Evolutionary conservation across 768 basidiomycete genomes (phyloP).

Genomic region (Hypholoma sublateritium): DNA sequence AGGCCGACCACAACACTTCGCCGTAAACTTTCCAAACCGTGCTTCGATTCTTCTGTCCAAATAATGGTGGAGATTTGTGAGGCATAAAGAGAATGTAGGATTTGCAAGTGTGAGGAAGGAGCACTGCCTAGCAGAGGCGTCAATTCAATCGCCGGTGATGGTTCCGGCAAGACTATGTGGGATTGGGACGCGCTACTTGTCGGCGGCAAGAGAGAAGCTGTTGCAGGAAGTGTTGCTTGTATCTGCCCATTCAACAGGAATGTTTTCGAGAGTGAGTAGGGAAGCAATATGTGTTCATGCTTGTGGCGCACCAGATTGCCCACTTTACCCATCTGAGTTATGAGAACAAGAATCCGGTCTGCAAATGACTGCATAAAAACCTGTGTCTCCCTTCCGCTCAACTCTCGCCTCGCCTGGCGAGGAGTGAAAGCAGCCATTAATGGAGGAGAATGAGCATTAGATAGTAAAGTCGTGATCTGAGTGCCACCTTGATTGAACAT

Average conservation of each 20-base stretch:
- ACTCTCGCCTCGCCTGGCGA: slow-evolving; percentile 47
- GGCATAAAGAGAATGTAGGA: slow-evolving; percentile 77
- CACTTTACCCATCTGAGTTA: slow-evolving; percentile 91
- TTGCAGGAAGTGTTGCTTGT: slow-evolving; percentile 74
- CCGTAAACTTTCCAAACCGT: slow-evolving; percentile 40
- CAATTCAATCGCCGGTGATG: slow-evolving; percentile 73
- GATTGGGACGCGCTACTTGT: slow-evolving; percentile 33
- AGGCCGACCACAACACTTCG: slow-evolving; percentile 75
- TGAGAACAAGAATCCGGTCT: slow-evolving; percentile 81
- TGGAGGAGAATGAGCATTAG: not conserved
- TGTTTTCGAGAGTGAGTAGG: not conserved
- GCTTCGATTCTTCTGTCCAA: slow-evolving; percentile 58
- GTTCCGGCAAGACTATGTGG: slow-evolving; percentile 47
- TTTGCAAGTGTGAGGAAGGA: slow-evolving; percentile 65
- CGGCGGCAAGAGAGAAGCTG: slow-evolving; percentile 48
- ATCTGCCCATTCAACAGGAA: slow-evolving; percentile 49
- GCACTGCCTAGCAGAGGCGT: slow-evolving; percentile 78
- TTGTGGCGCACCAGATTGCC: slow-evolving; percentile 67
- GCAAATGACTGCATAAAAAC: slow-evolving; percentile 76
- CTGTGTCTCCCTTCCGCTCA: slow-evolving; percentile 67
- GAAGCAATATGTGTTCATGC: not conserved
- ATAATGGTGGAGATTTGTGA: slow-evolving; percentile 86
- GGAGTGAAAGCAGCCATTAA: slow-evolving; percentile 38
- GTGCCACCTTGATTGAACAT: not conserved
- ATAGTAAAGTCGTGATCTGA: not conserved